Base-by-base conservation (phyloP, 495 filamentous ascomycete genomes). In the Staphylotrichum tortipilum region DNA sequence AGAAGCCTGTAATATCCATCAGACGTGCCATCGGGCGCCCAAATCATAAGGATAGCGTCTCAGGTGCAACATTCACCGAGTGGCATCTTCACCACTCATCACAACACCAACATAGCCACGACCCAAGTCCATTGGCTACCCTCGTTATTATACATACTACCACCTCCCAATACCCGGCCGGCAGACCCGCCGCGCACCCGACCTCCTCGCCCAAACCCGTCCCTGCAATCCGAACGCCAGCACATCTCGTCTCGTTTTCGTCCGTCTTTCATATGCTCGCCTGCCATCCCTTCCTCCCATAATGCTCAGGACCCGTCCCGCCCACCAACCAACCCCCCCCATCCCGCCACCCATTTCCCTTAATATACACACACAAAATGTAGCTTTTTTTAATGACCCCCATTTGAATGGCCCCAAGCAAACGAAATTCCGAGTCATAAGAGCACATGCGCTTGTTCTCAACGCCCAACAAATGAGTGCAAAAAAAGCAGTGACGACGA, bases 381-480 rank as follows among this genome's bases (percentile, higher is more conserved):
- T 31, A 39, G 45, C 45, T 48, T 48, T 48, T 38, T 14, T n/a
- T n/a, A n/a, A n/a, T n/a, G 3, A 10, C 23, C 31, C 10, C 30
- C n/a, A n/a, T 36, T 15, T 1, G 37, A 22, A 19, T 45, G 45
- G 45, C 43, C 18, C 22, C 12, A 37, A 38, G 26, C 21, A 33
- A 48, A 39, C 10, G 19, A 46, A 45, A 36, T 40, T 30, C 33
- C 42, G 22, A 34, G 47, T 45, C 29, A 40, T 43, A 50, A 41
- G 26, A 39, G 24, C 34, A 39, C 39, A 59, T 49, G 53, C 50
- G 49, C 44, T 44, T 58, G 44, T 22, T 50, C 12, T 18, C 18
- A 62, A 62, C 59, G 59, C 59, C 56, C 34, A 43, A n/a, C n/a
- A 50, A 24, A 40, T 56, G 30, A 44, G 50, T 36, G 40, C 50